phyloP scores from a whole-genome alignment of 257 asterid genomes.

The Ballota nigra region DNA sequence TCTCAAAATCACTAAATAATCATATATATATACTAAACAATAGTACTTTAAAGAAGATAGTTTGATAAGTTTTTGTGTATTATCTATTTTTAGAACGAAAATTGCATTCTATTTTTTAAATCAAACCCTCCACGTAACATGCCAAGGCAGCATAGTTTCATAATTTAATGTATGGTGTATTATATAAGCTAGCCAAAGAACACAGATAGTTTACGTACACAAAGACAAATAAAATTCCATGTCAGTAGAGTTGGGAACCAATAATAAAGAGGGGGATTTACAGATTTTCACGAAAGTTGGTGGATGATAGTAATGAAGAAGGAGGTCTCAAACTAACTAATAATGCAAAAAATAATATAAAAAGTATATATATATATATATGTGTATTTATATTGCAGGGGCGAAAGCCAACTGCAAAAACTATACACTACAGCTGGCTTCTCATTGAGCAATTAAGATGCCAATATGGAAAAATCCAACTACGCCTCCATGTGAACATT shows the following conservation, averaged over 20 bases:
- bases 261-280: background rate
- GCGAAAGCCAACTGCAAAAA: background rate
- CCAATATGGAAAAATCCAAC: background rate
- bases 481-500: constrained; percentile 27
- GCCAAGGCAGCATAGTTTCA: too few relatives aligned
- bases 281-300: constrained; percentile 5
- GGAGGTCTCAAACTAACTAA: background rate
- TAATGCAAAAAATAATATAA: background rate
- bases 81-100: too few relatives aligned
- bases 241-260: background rate
- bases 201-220: background rate
- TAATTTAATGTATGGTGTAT: too few relatives aligned
- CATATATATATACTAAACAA: too few relatives aligned
- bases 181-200: background rate
- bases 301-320: background rate
- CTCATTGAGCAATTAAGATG: background rate
- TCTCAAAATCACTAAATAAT: too few relatives aligned
- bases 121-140: too few relatives aligned
- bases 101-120: too few relatives aligned
- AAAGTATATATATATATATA: background rate
- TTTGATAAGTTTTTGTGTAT: too few relatives aligned
- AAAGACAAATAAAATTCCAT: background rate
- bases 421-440: background rate
- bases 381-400: background rate
- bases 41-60: too few relatives aligned